Conservation (phyloP, 768 basidiomycete genomes). For the Tricholoma sp. region DNA sequence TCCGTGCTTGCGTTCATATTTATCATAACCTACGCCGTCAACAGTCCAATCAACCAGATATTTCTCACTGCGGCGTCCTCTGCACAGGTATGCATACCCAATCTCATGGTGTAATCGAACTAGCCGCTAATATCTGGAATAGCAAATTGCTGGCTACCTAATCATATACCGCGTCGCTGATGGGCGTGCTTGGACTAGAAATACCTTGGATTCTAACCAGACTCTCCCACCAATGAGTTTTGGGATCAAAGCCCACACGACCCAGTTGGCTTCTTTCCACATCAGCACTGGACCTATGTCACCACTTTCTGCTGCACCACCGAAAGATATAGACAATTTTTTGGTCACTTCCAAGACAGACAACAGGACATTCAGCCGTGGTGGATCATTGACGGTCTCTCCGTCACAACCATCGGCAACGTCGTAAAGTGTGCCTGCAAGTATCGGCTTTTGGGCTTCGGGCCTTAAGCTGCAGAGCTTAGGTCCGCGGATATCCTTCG, state of each 20-base stretch:
- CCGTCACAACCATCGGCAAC: background rate
- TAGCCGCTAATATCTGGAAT: background rate
- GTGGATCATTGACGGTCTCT: background rate
- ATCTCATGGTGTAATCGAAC: background rate
- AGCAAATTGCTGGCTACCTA: constrained; percentile 43
- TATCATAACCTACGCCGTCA: constrained; percentile 25
- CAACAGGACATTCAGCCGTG: too few relatives aligned
- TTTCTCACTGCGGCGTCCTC: constrained; percentile 23
- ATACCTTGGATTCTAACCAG: constrained; percentile 17
- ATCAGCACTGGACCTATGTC: background rate
- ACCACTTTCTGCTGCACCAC: background rate
- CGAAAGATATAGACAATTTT: background rate
- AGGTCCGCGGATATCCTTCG: too few relatives aligned
- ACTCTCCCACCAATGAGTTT: constrained; percentile 16
- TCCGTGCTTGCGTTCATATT: constrained; percentile 27
- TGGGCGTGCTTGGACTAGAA: constrained; percentile 37
- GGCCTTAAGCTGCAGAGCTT: background rate
- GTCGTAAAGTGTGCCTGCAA: background rate
- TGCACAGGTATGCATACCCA: constrained; percentile 20
- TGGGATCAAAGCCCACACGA: background rate
- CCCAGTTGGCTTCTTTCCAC: constrained; percentile 1
- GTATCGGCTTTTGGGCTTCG: background rate
- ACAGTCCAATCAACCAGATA: constrained; percentile 25
- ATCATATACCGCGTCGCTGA: constrained; percentile 43
- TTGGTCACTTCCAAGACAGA: background rate